Evolutionary conservation across 176 grass and related monocot genomes (phyloP), one percentile per base, ranked within the genome.

Genomic region (Eleusine coracana): DNA sequence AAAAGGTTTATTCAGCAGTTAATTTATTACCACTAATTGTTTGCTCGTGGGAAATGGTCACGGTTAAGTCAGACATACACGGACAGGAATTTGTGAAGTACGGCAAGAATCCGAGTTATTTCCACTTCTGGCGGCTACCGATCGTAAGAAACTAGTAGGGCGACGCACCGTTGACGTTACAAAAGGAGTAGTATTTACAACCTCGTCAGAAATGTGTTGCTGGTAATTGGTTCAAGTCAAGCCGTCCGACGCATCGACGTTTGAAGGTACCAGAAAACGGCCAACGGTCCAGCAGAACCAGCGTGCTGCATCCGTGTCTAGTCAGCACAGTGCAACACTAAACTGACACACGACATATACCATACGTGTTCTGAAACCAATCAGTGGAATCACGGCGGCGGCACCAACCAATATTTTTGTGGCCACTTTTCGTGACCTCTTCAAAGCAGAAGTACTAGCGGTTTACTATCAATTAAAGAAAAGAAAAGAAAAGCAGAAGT

Each of bases 121-220:
- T 74, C 52, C 87, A 61, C 39, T 55, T 52, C 69, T 84, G 81
- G 76, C 82, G 82, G 80, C 74, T 83, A 15, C 17, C 8, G n/a
- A 58, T 28, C 31, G 1, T 40, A 50, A 42, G 40, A 40, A 56
- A 20, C 28, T 39, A 11, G 11, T 39, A 11, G 11, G 38, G 56
- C n/a, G 31, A 14, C 44, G 44, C 44, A 46, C 44, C 44, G 44
- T 11, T 21, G 13, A 64, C 23, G 25, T 3, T 11, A 29, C 10
- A 14, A 1, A 67, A 67, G 31, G 15, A 39, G 2, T 7, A 20
- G 16, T 34, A 34, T 34, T 34, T 34, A 34, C 11, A 68, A 73
- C 31, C 58, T 45, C 82, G 70, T 69, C 82, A 70, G 52, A 80
- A 23, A 85, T 70, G 49, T 31, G 75, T 15, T 41, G 68, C 46